Evolutionary conservation across 768 basidiomycete genomes (phyloP), one percentile per base, ranked within the genome.

Genomic region (Rhizopogon vinicolor): DNA sequence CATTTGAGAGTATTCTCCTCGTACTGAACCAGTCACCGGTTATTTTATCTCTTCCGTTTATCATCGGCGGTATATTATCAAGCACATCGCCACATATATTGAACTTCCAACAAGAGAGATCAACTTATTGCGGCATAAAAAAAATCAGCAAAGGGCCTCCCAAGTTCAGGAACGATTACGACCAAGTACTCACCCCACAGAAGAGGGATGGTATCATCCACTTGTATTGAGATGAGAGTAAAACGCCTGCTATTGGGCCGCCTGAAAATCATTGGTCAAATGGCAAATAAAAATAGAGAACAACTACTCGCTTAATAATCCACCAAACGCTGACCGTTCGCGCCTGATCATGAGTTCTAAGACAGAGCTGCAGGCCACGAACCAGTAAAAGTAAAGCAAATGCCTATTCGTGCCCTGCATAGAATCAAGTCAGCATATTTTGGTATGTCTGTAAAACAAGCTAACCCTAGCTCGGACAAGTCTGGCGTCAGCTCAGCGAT

Each of bases 141-240:
- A 14, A 16, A 5, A 16, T 40, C 14, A 40, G 39, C 39, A 16
- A 5, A 13, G 39, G 37, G 31, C 31, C 10, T 33, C 31, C 31
- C 14, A 16, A 16, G 6, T 40, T 13, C 39, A 16, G 16, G 39
- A 16, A 40, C 16, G 39, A 40, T 16, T 33, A 33, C 31, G 31
- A 16, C 5, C 4, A 40, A 40, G 6, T 6, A 60, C 66, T 19
- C 61, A 74, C 69, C 45, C 78, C 82, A 25, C 78, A 71, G 61
- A 84, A 85, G 9, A 83, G 42, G 1, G 77, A 77, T 4, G 83
- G 80, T 12, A 76, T 72, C 78, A 79, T 82, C 84, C 84, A 86
- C 4, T 75, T 65, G 60, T 78, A 83, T 4, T 70, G 66, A 12
- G 64, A 48, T 0, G 80, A 75, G 7, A 86, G 70, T 18, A 86